phyloP scores from a whole-genome alignment of 2,329 filamentous ascomycete genomes.

The Sclerotinia trifoliorum region DNA sequence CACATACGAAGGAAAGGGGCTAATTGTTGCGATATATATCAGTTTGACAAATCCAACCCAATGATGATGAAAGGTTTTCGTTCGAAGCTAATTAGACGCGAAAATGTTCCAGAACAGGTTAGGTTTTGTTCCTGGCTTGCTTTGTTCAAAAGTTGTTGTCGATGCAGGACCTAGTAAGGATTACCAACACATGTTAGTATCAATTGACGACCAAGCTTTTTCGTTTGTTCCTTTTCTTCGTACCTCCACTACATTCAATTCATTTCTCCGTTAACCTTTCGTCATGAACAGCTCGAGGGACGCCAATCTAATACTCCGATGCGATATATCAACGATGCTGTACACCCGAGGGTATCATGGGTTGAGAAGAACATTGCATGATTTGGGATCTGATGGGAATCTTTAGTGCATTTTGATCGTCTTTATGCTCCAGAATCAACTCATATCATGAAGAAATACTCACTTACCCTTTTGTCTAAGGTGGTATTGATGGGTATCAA shows the following conservation, averaged over 20 bases:
- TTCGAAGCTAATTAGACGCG: neutral
- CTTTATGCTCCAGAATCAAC: neutral
- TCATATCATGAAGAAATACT: neutral
- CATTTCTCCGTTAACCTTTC: no score
- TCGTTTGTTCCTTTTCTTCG: no score
- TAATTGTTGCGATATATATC: neutral
- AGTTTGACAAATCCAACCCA: neutral
- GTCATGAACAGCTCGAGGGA: no score
- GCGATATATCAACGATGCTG: no score
- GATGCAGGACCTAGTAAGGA: neutral
- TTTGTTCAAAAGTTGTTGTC: neutral
- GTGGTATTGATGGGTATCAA: no score
- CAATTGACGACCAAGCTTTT: neutral
- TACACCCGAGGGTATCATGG: no score
- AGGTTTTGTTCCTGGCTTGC: neutral
- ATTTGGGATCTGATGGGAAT: neutral
- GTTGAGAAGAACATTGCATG: neutral
- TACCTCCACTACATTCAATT: no score
- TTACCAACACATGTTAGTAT: neutral
- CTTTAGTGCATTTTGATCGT: neutral
- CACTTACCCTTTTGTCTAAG: neutral
- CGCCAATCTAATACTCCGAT: no score
- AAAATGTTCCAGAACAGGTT: neutral
- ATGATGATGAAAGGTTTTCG: no score
- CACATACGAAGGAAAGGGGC: neutral